Conservation (phyloP, 75 land plant species). For the Pinus albicaulis region DNA sequence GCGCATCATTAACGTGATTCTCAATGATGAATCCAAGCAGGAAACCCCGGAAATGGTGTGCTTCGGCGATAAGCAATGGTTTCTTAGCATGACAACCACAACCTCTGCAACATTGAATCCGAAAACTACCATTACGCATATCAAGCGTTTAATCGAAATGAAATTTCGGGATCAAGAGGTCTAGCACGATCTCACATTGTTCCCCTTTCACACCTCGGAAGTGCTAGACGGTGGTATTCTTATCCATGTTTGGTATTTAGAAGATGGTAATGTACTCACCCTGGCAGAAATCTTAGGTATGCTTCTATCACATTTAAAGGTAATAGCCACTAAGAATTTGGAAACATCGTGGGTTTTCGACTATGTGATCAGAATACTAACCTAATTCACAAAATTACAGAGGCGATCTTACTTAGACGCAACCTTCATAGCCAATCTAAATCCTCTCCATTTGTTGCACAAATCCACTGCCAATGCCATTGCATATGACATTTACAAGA, state of each 20-base stretch:
- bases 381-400: slow-evolving; percentile 77
- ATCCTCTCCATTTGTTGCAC: slow-evolving; percentile 75
- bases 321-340: slow-evolving; percentile 75
- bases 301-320: slow-evolving; percentile 69
- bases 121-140: slow-evolving; percentile 56
- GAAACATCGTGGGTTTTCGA: slow-evolving; percentile 59
- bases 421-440: slow-evolving; percentile 77
- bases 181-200: slow-evolving; percentile 51
- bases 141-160: slow-evolving; percentile 72
- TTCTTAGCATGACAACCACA: slow-evolving; percentile 57
- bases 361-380: slow-evolving; percentile 87
- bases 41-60: slow-evolving; percentile 68
- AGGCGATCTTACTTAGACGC: slow-evolving; percentile 82
- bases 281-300: slow-evolving; percentile 82
- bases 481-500: slow-evolving; percentile 89
- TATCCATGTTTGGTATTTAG: slow-evolving; percentile 36
- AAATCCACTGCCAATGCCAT: slow-evolving; percentile 87
- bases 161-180: slow-evolving; percentile 43
- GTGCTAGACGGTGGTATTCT: slow-evolving; percentile 65
- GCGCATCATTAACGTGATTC: too few species aligned
- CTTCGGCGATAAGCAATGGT: slow-evolving; percentile 64
- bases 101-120: slow-evolving; percentile 59
- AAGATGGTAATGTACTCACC: slow-evolving; percentile 50
- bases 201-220: slow-evolving; percentile 59
- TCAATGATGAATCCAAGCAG: too few species aligned